Evolutionary conservation across 768 basidiomycete species (phyloP), one percentile per base, ranked within the genome.

Genomic region (Thelephora aurantiotincta): DNA sequence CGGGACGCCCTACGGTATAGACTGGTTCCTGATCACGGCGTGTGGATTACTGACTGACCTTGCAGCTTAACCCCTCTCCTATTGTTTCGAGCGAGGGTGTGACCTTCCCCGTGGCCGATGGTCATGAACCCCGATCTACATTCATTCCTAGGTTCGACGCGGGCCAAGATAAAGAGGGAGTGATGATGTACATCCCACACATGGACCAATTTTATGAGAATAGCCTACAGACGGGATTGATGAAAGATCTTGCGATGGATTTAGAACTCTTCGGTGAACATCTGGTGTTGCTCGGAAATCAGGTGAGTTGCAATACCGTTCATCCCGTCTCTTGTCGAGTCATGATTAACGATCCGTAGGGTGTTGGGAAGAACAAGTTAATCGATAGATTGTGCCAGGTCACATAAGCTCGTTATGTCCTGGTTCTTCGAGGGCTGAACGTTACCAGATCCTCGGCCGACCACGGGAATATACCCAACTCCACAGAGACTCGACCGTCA

Each of bases 151-250:
- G 65, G 4, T 81, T 81, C 56, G 65, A 77, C 42, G 49, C 65
- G 14, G 50, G 61, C 2, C 62, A 71, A 50, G 79, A 82, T 53
- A 64, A 66, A 3, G 71, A 72, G 34, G 79, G 80, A 12, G 69
- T 65, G 11, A 68, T 68, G 1, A 76, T 77, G 2, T 72, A 75
- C 60, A 69, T 82, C 1, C 80, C 80, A 13, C 69, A 78, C 52
- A 80, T 80, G 78, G 76, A 77, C 47, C 72, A 78, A 52, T 82
- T 80, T 59, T 80, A 80, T 53, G 75, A 82, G 51, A 82, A 82
- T 52, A 78, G 76, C 50, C 55, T 80, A 47, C 80, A 82, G 58
- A 77, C 76, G 3, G 77, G 75, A 9, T 58, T 79, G 37, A 80
- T 82, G 79, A 67, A 74, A 5, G 78, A 80, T 51, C 61, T 80